Conservation (phyloP, 306 rosid species). For the Cicer bijugum region DNA sequence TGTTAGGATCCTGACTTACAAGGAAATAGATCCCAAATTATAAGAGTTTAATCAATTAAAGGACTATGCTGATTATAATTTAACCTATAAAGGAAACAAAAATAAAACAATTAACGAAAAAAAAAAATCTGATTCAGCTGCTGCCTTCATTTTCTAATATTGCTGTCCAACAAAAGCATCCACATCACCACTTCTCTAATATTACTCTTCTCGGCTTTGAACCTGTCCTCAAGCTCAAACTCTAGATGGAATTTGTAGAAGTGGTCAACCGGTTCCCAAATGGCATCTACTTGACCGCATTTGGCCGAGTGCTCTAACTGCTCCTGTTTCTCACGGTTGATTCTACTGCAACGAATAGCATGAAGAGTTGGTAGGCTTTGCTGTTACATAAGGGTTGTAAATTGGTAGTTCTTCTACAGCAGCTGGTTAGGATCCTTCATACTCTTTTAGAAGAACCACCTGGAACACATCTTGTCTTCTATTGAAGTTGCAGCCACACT, state of each 20-base stretch:
- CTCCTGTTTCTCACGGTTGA: neutral
- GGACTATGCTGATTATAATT: neutral
- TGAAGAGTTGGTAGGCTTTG: neutral
- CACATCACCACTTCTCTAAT: neutral
- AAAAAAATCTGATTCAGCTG: neutral
- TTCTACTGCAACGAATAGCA: neutral
- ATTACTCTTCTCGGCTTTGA: neutral
- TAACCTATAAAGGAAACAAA: neutral
- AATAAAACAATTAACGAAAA: neutral
- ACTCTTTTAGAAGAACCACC: neutral
- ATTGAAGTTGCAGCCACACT: too few species aligned
- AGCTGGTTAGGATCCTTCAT: neutral
- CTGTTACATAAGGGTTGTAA: neutral
- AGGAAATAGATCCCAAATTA: too few species aligned
- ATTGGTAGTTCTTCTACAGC: neutral
- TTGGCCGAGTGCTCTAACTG: neutral
- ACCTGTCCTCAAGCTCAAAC: slow-evolving; percentile 19
- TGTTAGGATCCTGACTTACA: neutral
- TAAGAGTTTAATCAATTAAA: too few species aligned
- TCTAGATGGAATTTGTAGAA: neutral
- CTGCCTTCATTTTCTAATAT: neutral
- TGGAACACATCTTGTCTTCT: neutral
- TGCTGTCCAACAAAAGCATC: neutral
- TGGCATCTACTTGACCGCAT: neutral
- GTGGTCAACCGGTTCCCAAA: neutral